phyloP scores from a whole-genome alignment of 139 green algal genomes.

The Haematococcus sp. region DNA sequence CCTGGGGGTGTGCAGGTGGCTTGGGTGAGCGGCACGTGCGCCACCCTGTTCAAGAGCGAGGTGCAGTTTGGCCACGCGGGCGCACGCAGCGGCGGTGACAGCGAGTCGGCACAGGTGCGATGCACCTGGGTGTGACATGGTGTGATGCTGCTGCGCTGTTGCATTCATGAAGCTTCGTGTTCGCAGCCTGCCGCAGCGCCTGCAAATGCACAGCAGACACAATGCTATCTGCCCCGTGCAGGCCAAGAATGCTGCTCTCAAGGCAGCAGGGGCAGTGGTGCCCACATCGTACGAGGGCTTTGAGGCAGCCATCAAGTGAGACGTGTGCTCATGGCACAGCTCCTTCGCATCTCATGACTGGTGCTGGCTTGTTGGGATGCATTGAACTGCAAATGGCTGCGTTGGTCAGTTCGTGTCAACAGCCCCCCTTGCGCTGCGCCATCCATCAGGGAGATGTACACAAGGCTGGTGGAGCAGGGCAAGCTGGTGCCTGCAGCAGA shows the following conservation, averaged over 20 bases:
- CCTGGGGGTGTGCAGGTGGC: slow-evolving; percentile 63
- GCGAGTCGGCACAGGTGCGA: slow-evolving; percentile 39
- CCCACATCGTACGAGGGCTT: slow-evolving; percentile 89
- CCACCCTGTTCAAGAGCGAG: slow-evolving; percentile 91
- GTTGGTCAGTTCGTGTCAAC: too few species aligned
- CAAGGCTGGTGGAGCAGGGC: slow-evolving; percentile 59
- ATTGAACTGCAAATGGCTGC: too few species aligned
- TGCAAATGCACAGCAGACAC: too few species aligned
- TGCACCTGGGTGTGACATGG: background rate
- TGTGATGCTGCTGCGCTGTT: background rate
- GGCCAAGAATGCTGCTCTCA: slow-evolving; percentile 89
- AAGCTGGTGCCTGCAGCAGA: slow-evolving; percentile 60
- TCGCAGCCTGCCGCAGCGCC: background rate
- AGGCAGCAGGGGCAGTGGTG: slow-evolving; percentile 81
- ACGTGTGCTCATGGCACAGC: background rate
- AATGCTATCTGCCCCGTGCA: slow-evolving; percentile 55
- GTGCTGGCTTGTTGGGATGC: too few species aligned
- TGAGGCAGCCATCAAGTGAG: slow-evolving; percentile 60
- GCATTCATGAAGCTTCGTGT: background rate
- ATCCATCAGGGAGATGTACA: slow-evolving; percentile 31
- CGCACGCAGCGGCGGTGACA: slow-evolving; percentile 67
- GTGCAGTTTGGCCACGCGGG: slow-evolving; percentile 96
- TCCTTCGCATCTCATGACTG: background rate
- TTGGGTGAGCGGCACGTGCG: slow-evolving; percentile 88
- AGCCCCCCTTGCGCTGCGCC: too few species aligned